Evolutionary conservation across 257 asterid genomes (phyloP).

Genomic region (Craterostigma plantagineum): DNA sequence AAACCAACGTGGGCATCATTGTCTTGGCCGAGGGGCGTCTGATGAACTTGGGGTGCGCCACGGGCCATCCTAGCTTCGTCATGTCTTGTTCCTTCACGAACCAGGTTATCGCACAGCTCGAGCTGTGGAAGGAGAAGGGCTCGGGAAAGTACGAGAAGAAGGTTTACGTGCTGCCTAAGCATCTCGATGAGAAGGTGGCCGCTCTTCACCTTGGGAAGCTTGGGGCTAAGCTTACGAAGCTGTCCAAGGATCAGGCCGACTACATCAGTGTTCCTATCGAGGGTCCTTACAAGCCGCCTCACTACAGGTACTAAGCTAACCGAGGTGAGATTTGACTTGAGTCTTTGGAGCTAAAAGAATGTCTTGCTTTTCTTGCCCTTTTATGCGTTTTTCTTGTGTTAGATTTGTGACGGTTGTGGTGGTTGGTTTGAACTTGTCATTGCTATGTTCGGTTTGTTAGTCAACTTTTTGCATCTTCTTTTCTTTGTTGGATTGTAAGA

Average conservation of each 20-base stretch:
- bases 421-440: too few relatives aligned
- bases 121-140: neutral
- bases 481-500: too few relatives aligned
- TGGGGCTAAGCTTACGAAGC: neutral
- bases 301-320: neutral
- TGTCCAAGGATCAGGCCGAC: neutral
- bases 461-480: too few relatives aligned
- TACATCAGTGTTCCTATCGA: neutral
- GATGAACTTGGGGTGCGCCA: neutral
- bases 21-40: neutral
- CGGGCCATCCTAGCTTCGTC: conserved; percentile 1
- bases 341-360: neutral
- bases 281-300: conserved; percentile 1
- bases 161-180: too few relatives aligned
- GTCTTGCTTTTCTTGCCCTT: neutral
- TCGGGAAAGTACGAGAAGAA: neutral
- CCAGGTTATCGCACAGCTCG: conserved; percentile 1
- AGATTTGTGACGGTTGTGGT: too few relatives aligned
- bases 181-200: too few relatives aligned
- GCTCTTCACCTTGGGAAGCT: neutral
- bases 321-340: neutral
- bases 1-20: neutral
- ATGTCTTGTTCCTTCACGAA: conserved; percentile 1
- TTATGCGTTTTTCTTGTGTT: neutral
- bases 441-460: too few relatives aligned